phyloP scores from a whole-genome alignment of 768 basidiomycete genomes.

The Dictyophora rubrovolvata region DNA sequence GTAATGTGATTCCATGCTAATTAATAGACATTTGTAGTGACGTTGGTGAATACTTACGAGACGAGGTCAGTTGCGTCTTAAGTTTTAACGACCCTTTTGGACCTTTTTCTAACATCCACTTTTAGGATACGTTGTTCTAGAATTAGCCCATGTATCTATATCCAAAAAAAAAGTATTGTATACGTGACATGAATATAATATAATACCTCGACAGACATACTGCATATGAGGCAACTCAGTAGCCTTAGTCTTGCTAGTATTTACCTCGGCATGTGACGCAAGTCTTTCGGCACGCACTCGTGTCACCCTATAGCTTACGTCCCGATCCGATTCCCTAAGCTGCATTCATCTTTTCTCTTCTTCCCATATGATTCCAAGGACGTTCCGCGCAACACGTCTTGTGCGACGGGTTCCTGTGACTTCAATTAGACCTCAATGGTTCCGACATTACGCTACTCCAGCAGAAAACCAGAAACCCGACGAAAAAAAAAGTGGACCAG shows the following conservation, averaged over 20 bases:
- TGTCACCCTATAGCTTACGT: not conserved
- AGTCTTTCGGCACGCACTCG: not conserved
- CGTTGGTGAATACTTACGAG: slow-evolving; percentile 95
- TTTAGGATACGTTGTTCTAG: not conserved
- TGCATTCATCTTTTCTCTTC: slow-evolving; percentile 12
- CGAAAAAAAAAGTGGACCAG: slow-evolving; percentile 16
- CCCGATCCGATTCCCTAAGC: not conserved
- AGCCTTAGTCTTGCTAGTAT: not conserved
- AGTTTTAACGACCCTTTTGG: not conserved
- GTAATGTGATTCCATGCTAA: slow-evolving; percentile 3
- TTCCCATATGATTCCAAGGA: slow-evolving; percentile 50
- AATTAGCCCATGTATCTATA: not conserved
- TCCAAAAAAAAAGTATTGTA: not conserved
- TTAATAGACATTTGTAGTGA: slow-evolving; percentile 43
- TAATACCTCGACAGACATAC: too few species aligned
- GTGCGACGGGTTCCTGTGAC: slow-evolving; percentile 28
- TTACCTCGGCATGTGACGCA: not conserved
- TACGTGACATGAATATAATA: not conserved
- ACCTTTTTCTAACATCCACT: not conserved
- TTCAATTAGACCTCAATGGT: slow-evolving; percentile 22
- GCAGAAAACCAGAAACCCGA: slow-evolving; percentile 25
- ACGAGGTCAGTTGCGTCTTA: slow-evolving; percentile 51
- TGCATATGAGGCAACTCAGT: too few species aligned
- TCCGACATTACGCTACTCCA: slow-evolving; percentile 42
- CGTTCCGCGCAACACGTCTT: slow-evolving; percentile 42